Evolutionary conservation across 768 basidiomycete species (phyloP), one percentile per base, ranked within the genome.

Genomic region (Rhodosporidiobolus sp.): DNA sequence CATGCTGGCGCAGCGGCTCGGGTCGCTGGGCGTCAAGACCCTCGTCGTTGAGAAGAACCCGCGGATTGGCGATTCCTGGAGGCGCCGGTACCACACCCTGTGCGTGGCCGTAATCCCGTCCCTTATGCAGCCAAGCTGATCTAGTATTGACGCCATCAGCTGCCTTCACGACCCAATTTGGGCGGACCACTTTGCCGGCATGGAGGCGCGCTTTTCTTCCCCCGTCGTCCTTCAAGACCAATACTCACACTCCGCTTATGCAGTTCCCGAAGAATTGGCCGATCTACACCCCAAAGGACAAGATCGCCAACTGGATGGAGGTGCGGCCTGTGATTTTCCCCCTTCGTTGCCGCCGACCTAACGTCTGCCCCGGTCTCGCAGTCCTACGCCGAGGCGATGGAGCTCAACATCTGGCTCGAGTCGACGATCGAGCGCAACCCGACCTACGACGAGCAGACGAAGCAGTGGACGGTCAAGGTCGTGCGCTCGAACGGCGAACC

Each of bases 31-130:
- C 28, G 80, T 91, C 20, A 76, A 82, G 2, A 81, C 84, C 1
- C 80, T 92, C 17, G 80, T 91, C 22, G 82, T 91, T 58, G 90
- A 92, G 78, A 86, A 84, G 79, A 85, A 87, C 62, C 69, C 72
- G 32, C 72, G 80, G 34, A 75, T 81, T n/a, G 80, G 80, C 4
- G 80, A 81, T 73, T 78, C 77, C 50, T 81, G 80, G 80, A 63
- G 80, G 22, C 67, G 84, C 20, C 60, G 46, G 9, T 64, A 43
- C 63, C 52, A 14, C 43, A 30, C 58, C 0, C 19, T 60, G 9
- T 35, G 45, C 45, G 10, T 46, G 12, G 49, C 46, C 32, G 49
- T 7, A n/a, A n/a, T n/a, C n/a, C n/a, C n/a, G n/a, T n/a, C n/a
- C n/a, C n/a, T n/a, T n/a, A n/a, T n/a, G n/a, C n/a, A n/a, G n/a